Percentiles rank a stretch among this genome's conserved stretches.
phyloP scores from a whole-genome alignment of 2,329 filamentous ascomycete species.

The Diaporthe citriasiana region DNA sequence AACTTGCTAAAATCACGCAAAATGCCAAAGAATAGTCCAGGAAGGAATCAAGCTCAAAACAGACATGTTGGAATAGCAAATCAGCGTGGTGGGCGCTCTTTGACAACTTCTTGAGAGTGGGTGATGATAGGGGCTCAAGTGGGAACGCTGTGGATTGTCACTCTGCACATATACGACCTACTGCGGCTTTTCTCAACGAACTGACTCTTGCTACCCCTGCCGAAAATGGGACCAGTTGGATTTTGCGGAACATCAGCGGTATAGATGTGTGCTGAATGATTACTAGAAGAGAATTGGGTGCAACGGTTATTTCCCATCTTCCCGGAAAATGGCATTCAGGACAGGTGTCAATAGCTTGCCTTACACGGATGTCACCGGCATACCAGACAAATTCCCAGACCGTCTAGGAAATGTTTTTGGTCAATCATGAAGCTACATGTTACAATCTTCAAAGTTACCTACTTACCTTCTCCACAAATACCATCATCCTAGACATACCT shows the following conservation, averaged over 20 bases:
- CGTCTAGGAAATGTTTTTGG: not conserved
- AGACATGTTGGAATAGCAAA: not conserved
- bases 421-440: not conserved
- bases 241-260: not conserved
- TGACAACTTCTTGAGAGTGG: not conserved
- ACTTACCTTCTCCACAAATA: not conserved
- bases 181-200: not conserved
- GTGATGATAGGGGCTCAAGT: not conserved
- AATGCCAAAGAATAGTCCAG: not conserved
- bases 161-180: not conserved
- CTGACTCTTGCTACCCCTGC: constrained; percentile 10
- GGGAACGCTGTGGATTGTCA: constrained; percentile 9
- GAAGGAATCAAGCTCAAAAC: not conserved
- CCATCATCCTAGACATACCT: not conserved
- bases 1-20: not conserved
- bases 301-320: too few species aligned
- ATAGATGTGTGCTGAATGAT: not conserved
- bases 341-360: not conserved
- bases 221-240: not conserved
- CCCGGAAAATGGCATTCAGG: not conserved
- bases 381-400: not conserved
- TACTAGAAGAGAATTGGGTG: not conserved
- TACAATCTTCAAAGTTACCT: not conserved
- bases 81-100: not conserved
- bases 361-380: not conserved